Evolutionary conservation across 306 rosid species (phyloP).

Genomic region (Ziziphus jujuba): DNA sequence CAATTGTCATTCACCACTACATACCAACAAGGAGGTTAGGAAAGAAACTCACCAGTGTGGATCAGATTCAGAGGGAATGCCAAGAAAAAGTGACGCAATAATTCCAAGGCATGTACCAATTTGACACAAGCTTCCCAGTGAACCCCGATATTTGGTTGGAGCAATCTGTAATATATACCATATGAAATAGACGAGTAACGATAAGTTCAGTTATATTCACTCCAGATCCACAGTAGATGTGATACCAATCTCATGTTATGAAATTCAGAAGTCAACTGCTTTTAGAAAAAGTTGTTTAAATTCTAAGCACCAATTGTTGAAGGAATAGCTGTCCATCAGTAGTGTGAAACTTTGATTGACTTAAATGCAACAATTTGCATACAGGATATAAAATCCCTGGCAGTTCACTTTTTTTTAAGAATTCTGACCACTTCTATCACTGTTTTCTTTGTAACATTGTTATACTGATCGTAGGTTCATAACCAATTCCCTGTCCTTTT

Average conservation of each 20-base stretch:
- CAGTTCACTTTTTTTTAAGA: neutral
- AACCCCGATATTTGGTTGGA: slow-evolving; percentile 85
- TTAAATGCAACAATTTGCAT: neutral
- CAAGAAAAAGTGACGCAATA: slow-evolving; percentile 68
- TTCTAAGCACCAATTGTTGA: neutral
- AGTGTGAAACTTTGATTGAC: too few species aligned
- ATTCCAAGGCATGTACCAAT: slow-evolving; percentile 93
- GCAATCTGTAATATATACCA: slow-evolving; percentile 56
- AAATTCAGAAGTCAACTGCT: neutral
- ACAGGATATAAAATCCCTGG: neutral
- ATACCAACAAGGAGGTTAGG: slow-evolving; percentile 21
- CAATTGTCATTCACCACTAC: slow-evolving; percentile 4
- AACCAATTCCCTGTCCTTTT: neutral
- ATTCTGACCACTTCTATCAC: too few species aligned
- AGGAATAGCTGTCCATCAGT: neutral
- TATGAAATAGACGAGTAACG: slow-evolving; percentile 14
- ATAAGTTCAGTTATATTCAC: slow-evolving; percentile 2
- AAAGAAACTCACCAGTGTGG: slow-evolving; percentile 71
- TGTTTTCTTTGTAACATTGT: neutral
- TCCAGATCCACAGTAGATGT: neutral
- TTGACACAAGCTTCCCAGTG: slow-evolving; percentile 81
- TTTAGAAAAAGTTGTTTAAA: slow-evolving; percentile 11
- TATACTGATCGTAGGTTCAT: too few species aligned
- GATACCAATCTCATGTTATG: neutral
- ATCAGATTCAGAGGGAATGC: slow-evolving; percentile 69